These are phyloP conservation scores for Cantharellus anzutake DNA, from an alignment of 768 basidiomycete genomes.

Conservation along the genomic window DNA sequence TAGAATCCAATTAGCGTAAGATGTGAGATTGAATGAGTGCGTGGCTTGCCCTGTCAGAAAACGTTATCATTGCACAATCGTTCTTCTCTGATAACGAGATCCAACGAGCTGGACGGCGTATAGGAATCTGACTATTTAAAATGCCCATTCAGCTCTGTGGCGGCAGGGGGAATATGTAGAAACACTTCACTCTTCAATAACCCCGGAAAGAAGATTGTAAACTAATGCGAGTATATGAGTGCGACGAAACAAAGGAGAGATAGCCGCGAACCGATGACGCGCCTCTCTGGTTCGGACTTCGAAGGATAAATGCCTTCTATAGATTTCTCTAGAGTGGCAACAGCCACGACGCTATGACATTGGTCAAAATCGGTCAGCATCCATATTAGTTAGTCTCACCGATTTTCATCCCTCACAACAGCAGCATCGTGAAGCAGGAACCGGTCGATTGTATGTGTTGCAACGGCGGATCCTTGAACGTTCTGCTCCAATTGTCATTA, in stretches of 20 bases:
- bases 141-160: neutral
- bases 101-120: neutral
- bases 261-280: constrained; percentile 34
- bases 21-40: no score
- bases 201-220: neutral
- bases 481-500: constrained; percentile 21
- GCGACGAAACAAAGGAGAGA: neutral
- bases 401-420: constrained; percentile 40
- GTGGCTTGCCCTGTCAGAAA: neutral
- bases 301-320: constrained; percentile 44
- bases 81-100: neutral
- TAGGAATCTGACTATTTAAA: neutral
- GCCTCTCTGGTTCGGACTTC: constrained; percentile 51
- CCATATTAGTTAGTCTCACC: constrained; percentile 11
- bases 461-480: constrained; percentile 39
- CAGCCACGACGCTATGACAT: constrained; percentile 28
- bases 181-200: neutral
- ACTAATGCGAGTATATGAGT: neutral
- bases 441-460: constrained; percentile 36
- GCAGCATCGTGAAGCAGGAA: constrained; percentile 55
- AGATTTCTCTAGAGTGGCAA: constrained; percentile 48
- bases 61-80: neutral
- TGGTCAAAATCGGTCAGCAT: neutral
- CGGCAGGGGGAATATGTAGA: neutral
- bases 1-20: neutral